These are phyloP conservation scores for Colletotrichum endophyticum DNA, from an alignment of 2,329 filamentous ascomycete genomes.

Conservation along the genomic window DNA sequence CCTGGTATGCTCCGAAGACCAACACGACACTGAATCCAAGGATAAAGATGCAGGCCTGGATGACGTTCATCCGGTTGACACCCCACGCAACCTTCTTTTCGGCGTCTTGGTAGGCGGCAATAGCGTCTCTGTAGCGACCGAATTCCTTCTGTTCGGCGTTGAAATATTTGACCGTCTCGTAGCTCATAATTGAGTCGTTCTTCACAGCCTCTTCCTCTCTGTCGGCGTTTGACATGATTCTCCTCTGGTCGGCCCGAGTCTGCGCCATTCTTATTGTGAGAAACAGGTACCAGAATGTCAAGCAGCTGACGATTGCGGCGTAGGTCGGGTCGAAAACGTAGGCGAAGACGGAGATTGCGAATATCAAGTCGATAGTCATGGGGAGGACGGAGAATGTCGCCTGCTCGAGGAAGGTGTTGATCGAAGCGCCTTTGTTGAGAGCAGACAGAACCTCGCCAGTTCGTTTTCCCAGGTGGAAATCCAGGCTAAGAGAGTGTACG, in stretches of 20 bases:
- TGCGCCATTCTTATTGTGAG: constrained; percentile 96
- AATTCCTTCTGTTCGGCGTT: constrained; percentile 85
- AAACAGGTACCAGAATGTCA: constrained; percentile 96
- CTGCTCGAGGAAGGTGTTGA: constrained; percentile 96
- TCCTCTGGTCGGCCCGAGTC: constrained; percentile 86
- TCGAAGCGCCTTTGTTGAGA: constrained; percentile 92
- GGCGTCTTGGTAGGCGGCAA: constrained; percentile 73
- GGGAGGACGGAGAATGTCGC: constrained; percentile 95
- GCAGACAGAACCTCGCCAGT: constrained; percentile 96
- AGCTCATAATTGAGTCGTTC: constrained; percentile 98
- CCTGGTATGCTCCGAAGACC: constrained; percentile 78
- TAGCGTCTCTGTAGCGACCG: constrained; percentile 72
- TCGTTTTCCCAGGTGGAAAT: constrained; percentile 96
- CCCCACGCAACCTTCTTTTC: constrained; percentile 80
- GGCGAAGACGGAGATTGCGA: constrained; percentile 84
- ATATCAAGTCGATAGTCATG: constrained; percentile 87
- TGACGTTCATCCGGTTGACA: constrained; percentile 80
- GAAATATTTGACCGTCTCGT: constrained; percentile 94
- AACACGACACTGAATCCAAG: constrained; percentile 74
- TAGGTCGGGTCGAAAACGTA: constrained; percentile 76
- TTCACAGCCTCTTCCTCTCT: constrained; percentile 97
- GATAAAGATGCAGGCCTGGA: constrained; percentile 82
- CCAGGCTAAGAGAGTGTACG: constrained; percentile 91
- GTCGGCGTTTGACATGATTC: constrained; percentile 94
- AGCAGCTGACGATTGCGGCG: constrained; percentile 84